phyloP scores from a whole-genome alignment of 2,329 filamentous ascomycete genomes.

The Trichoderma koningiopsis region DNA sequence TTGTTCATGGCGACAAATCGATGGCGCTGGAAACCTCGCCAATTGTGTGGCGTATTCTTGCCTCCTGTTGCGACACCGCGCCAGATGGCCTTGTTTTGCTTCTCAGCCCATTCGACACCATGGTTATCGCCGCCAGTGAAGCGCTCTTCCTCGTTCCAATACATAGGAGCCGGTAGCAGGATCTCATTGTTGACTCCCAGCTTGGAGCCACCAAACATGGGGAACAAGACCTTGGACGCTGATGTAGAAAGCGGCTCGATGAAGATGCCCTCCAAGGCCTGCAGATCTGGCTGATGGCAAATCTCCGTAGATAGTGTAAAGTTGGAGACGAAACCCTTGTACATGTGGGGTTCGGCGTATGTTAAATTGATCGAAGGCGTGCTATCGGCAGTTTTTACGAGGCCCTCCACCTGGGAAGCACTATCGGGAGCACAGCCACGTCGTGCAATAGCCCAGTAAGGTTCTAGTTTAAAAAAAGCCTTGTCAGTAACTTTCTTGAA shows the following conservation, averaged over 20 bases:
- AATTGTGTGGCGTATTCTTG: constrained; percentile 60
- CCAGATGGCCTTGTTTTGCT: constrained; percentile 60
- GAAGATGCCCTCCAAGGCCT: constrained; percentile 65
- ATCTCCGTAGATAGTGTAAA: constrained; percentile 62
- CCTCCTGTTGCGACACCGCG: constrained; percentile 69
- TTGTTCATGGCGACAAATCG: constrained; percentile 76
- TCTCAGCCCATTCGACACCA: constrained; percentile 59
- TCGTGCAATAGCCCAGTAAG: constrained; percentile 60
- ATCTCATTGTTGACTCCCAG: constrained; percentile 71
- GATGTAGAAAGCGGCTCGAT: constrained; percentile 61
- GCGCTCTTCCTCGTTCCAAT: constrained; percentile 64
- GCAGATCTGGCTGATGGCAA: constrained; percentile 66
- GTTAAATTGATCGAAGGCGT: constrained; percentile 50
- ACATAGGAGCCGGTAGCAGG: constrained; percentile 68
- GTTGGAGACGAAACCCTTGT: constrained; percentile 62
- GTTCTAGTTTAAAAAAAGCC: constrained; percentile 39
- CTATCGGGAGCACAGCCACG: constrained; percentile 66
- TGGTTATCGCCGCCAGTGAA: constrained; percentile 60
- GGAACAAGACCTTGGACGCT: constrained; percentile 60
- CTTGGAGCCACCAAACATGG: constrained; percentile 70
- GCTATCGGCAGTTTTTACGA: constrained; percentile 48
- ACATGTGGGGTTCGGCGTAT: constrained; percentile 52
- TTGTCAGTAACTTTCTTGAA: not conserved
- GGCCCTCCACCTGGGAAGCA: constrained; percentile 53
- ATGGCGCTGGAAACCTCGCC: constrained; percentile 74